phyloP scores from a whole-genome alignment of 2,329 filamentous ascomycete genomes.

The Fusarium transvaalense region DNA sequence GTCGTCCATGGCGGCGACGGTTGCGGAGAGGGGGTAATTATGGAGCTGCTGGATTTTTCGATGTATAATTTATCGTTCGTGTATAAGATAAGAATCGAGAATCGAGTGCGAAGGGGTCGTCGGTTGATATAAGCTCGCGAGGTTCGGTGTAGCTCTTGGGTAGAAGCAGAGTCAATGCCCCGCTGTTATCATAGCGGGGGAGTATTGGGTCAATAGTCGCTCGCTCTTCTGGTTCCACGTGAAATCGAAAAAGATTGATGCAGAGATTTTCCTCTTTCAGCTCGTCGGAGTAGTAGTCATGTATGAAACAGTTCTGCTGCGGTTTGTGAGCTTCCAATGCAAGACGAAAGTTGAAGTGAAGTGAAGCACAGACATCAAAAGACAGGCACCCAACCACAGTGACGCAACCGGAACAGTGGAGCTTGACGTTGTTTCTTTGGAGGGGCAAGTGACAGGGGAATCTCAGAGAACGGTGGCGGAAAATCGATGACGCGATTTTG shows the following conservation, averaged over 20 bases:
- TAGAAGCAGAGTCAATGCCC: slow-evolving; percentile 34
- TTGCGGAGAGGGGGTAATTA: not conserved
- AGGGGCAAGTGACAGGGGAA: slow-evolving; percentile 33
- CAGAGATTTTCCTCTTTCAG: not conserved
- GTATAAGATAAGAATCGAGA: not conserved
- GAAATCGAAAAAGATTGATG: not conserved
- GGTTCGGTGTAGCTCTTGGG: slow-evolving; percentile 37
- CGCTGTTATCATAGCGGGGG: slow-evolving; percentile 37
- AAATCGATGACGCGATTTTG: slow-evolving; percentile 43
- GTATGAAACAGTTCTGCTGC: slow-evolving; percentile 7
- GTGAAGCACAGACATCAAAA: slow-evolving; percentile 44
- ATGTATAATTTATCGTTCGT: not conserved
- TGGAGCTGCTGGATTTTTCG: not conserved
- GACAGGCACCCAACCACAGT: slow-evolving; percentile 51
- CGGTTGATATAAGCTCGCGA: slow-evolving; percentile 20
- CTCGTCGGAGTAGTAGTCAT: not conserved
- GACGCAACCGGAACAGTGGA: slow-evolving; percentile 48
- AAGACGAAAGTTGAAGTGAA: slow-evolving; percentile 38
- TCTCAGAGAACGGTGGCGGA: slow-evolving; percentile 28
- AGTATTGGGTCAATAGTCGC: slow-evolving; percentile 1
- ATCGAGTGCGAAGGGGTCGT: not conserved
- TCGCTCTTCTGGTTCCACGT: not conserved
- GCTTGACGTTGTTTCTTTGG: slow-evolving; percentile 28
- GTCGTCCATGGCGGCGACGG: slow-evolving; percentile 70
- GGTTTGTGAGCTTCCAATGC: slow-evolving; percentile 9